A percentile compares a stretch with the other conserved stretches of the same genome.
Evolutionary conservation across 2,329 filamentous ascomycete genomes (phyloP).

Genomic region (Trichoderma lentiforme): DNA sequence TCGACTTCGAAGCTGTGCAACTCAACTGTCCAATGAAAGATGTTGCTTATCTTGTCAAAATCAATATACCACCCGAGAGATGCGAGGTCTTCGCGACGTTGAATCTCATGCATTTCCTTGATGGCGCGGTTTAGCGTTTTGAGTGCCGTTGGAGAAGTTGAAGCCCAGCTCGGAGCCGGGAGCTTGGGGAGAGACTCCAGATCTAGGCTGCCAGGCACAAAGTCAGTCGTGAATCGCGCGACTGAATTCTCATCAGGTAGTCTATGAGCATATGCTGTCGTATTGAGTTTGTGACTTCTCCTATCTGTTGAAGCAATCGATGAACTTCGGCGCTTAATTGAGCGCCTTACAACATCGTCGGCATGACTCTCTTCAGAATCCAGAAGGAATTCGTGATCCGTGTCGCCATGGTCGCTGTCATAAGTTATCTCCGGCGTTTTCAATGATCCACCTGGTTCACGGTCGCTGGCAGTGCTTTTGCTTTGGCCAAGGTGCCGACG

Average conservation of each 20-base stretch:
- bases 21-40: conserved; percentile 91
- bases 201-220: conserved; percentile 65
- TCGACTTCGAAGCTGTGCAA: conserved; percentile 73
- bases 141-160: conserved; percentile 28
- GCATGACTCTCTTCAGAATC: conserved; percentile 23
- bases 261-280: background rate
- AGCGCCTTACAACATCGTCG: background rate
- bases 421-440: background rate
- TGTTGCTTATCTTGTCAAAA: conserved; percentile 60
- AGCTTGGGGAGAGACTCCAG: conserved; percentile 61
- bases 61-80: conserved; percentile 84
- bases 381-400: conserved; percentile 25
- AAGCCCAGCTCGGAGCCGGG: conserved; percentile 32
- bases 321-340: conserved; percentile 5
- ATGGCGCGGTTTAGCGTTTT: conserved; percentile 49
- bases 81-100: conserved; percentile 56
- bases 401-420: conserved; percentile 10
- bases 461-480: background rate
- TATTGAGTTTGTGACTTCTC: conserved; percentile 18
- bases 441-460: background rate
- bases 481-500: background rate
- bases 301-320: background rate
- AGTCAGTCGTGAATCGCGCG: conserved; percentile 38
- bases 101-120: conserved; percentile 58
- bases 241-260: background rate